These are phyloP conservation scores for Xerocomellus intermedius DNA, from an alignment of 768 basidiomycete genomes.

Conservation along the genomic window DNA sequence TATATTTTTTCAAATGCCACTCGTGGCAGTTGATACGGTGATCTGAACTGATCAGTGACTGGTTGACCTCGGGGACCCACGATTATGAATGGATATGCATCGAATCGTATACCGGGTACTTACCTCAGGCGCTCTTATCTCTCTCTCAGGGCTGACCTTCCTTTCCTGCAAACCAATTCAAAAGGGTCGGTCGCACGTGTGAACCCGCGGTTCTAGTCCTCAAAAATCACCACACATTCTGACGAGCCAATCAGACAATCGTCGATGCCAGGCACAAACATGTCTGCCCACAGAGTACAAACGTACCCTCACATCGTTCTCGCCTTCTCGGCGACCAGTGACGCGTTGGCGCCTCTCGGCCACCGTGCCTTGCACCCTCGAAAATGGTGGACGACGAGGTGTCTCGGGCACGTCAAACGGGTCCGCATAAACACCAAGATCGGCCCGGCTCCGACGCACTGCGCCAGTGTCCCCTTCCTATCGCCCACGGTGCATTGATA, in stretches of 20 bases:
- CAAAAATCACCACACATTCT: not conserved
- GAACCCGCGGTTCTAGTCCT: not conserved
- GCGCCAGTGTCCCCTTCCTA: not conserved
- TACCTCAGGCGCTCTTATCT: not conserved
- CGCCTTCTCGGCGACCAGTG: not conserved
- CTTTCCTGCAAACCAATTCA: not conserved
- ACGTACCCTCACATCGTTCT: not conserved
- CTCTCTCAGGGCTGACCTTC: not conserved
- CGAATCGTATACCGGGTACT: not conserved
- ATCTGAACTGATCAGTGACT: not conserved
- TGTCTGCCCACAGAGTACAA: not conserved
- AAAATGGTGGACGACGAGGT: not conserved
- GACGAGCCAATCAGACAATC: not conserved
- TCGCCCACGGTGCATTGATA: not conserved
- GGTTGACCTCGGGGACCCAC: not conserved
- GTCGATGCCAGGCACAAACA: no score
- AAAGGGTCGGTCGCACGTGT: not conserved
- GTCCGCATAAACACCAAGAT: not conserved
- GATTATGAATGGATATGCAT: not conserved
- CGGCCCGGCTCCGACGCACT: not conserved
- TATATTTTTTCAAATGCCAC: conserved; percentile 1
- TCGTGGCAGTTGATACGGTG: not conserved
- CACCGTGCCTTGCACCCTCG: not conserved
- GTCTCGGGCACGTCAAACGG: not conserved
- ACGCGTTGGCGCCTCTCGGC: not conserved